Conservation (phyloP, 2,329 filamentous ascomycete species). For the Nigrospora oryzae region DNA sequence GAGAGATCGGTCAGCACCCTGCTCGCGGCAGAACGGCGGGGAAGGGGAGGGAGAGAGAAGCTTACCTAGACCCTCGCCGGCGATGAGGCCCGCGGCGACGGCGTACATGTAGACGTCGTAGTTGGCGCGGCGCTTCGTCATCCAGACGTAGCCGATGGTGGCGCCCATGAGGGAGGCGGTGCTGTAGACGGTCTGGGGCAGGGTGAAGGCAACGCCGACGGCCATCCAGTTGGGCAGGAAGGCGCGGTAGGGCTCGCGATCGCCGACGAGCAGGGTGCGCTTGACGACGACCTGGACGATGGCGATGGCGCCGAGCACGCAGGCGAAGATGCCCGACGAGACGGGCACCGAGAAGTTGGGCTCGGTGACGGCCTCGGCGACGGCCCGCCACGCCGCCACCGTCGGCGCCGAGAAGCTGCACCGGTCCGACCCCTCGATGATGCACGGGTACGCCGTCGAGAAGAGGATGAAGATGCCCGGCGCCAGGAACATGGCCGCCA, state of each 20-base stretch:
- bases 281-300: constrained; percentile 36
- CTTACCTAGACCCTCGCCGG: constrained; percentile 42
- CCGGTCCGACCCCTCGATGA: constrained; percentile 33
- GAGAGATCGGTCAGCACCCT: too few species aligned
- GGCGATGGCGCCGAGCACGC: constrained; percentile 44
- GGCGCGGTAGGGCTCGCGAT: constrained; percentile 40
- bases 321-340: constrained; percentile 47
- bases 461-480: constrained; percentile 62
- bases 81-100: constrained; percentile 51
- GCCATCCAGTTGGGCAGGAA: constrained; percentile 57
- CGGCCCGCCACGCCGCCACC: constrained; percentile 57
- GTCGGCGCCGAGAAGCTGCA: constrained; percentile 57
- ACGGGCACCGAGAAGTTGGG: constrained; percentile 44
- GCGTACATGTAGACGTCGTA: constrained; percentile 54
- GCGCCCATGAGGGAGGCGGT: constrained; percentile 52
- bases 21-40: too few species aligned
- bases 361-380: constrained; percentile 53
- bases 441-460: constrained; percentile 60
- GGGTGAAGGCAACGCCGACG: constrained; percentile 48
- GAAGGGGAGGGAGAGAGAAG: too few species aligned
- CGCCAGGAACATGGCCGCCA: constrained; percentile 57
- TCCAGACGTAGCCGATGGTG: constrained; percentile 43
- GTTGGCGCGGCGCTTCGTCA: constrained; percentile 37
- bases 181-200: constrained; percentile 47
- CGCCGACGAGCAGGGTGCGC: constrained; percentile 40